A percentile compares a stretch with the other conserved stretches of the same genome.
Evolutionary conservation across 1,139 yeast genomes (phyloP).

Genomic region (Sugiyamaella pinicola): DNA sequence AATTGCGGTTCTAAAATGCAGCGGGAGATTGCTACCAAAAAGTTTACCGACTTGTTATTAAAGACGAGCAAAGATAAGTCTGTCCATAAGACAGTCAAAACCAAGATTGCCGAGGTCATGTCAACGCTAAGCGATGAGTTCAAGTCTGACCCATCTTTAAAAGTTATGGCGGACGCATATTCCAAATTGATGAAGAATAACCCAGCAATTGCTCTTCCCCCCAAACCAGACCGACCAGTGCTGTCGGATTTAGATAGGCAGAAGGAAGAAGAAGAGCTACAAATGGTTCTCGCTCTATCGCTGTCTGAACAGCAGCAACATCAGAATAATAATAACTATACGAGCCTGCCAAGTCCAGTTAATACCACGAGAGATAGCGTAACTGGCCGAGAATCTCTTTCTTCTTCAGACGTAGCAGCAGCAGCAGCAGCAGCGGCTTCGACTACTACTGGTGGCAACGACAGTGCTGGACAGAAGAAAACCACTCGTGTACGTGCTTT

Average conservation of each 20-base stretch:
- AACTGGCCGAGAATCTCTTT: too few species aligned
- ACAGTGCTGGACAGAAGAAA: slow-evolving; percentile 39
- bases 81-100: slow-evolving; percentile 70
- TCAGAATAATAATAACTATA: slow-evolving; percentile 3
- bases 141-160: slow-evolving; percentile 71
- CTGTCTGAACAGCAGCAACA: slow-evolving; percentile 53
- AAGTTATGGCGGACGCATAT: slow-evolving; percentile 65
- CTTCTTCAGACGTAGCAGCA: background rate
- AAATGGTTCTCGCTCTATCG: slow-evolving; percentile 76
- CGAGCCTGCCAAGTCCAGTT: slow-evolving; percentile 16
- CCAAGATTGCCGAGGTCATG: slow-evolving; percentile 65
- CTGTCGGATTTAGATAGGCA: slow-evolving; percentile 52
- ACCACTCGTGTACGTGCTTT: slow-evolving; percentile 78
- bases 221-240: slow-evolving; percentile 62
- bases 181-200: slow-evolving; percentile 37
- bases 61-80: slow-evolving; percentile 57
- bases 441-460: background rate
- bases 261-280: slow-evolving; percentile 79
- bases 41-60: slow-evolving; percentile 61
- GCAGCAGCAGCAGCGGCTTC: background rate
- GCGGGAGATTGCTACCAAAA: slow-evolving; percentile 74
- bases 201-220: slow-evolving; percentile 48
- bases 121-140: slow-evolving; percentile 62
- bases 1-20: slow-evolving; percentile 90
- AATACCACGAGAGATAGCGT: slow-evolving; percentile 15